Conservation (phyloP, 495 filamentous ascomycete genomes). For the Penicillium angulare region DNA sequence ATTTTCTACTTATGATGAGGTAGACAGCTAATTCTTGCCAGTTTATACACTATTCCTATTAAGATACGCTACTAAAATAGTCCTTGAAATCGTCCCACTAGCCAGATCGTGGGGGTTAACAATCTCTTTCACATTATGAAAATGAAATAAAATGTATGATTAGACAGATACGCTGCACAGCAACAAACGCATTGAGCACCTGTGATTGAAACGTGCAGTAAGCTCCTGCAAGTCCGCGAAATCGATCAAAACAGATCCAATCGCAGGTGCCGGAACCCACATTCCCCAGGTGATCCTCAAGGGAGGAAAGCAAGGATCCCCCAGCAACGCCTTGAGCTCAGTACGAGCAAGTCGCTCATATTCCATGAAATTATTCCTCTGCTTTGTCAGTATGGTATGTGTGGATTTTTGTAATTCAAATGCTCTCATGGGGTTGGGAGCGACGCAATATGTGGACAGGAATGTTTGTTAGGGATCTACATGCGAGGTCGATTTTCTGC, state of each 20-base stretch:
- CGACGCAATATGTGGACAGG: neutral
- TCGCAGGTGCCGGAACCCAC: conserved; percentile 1
- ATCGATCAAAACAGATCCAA: conserved; percentile 15
- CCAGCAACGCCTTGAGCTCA: conserved; percentile 9
- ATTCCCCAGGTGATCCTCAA: conserved; percentile 18
- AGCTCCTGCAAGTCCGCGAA: neutral
- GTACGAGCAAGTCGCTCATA: no score
- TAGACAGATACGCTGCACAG: no score
- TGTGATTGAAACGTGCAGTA: conserved; percentile 4
- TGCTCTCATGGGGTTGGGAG: neutral
- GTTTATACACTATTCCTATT: no score
- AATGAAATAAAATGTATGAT: no score
- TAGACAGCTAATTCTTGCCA: no score
- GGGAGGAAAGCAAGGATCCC: conserved; percentile 24
- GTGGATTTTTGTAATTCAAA: neutral
- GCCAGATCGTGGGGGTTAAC: no score
- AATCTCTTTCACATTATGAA: neutral
- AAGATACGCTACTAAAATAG: no score
- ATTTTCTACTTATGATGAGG: no score
- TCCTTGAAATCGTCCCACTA: no score
- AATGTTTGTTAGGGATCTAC: conserved; percentile 2
- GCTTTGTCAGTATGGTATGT: neutral
- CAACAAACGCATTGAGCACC: neutral
- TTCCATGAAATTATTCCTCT: no score
- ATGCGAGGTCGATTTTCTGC: neutral